Evolutionary conservation across 208 protist species (phyloP).

Genomic region (Crithidia bombi): DNA sequence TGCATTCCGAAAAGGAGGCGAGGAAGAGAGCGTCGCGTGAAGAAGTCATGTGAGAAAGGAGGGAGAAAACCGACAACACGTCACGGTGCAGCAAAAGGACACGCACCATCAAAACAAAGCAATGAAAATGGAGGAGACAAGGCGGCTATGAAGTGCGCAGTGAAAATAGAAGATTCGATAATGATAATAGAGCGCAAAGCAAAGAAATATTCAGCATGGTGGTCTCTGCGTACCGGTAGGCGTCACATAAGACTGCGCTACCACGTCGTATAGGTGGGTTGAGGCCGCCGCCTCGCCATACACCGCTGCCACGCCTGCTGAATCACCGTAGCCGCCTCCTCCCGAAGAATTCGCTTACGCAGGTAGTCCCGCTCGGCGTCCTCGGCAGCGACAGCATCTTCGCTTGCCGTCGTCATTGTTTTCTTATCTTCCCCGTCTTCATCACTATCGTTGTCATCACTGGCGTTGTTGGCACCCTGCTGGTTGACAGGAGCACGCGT

Average conservation of each 20-base stretch:
- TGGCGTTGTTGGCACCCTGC: background rate
- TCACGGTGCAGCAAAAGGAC: no score
- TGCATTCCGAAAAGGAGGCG: no score
- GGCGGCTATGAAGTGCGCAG: no score
- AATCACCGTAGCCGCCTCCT: slow-evolving; percentile 62
- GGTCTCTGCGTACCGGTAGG: background rate
- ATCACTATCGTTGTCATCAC: background rate
- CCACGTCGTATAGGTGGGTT: slow-evolving; percentile 16
- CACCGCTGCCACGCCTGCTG: slow-evolving; percentile 44
- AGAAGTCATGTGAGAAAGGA: no score
- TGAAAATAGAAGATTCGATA: no score
- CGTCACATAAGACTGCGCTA: background rate
- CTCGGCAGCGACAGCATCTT: background rate
- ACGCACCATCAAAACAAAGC: no score
- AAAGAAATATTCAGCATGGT: no score
- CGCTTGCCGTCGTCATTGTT: background rate
- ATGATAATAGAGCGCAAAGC: no score
- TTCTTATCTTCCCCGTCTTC: background rate
- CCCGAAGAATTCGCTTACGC: slow-evolving; percentile 40
- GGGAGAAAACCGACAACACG: no score
- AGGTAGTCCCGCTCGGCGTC: slow-evolving; percentile 32
- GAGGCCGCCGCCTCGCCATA: background rate
- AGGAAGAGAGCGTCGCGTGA: no score
- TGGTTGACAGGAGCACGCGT: background rate
- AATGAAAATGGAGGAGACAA: no score